Base-by-base conservation (phyloP, 2,329 filamentous ascomycete species). In the Diaporthe humulicola region DNA sequence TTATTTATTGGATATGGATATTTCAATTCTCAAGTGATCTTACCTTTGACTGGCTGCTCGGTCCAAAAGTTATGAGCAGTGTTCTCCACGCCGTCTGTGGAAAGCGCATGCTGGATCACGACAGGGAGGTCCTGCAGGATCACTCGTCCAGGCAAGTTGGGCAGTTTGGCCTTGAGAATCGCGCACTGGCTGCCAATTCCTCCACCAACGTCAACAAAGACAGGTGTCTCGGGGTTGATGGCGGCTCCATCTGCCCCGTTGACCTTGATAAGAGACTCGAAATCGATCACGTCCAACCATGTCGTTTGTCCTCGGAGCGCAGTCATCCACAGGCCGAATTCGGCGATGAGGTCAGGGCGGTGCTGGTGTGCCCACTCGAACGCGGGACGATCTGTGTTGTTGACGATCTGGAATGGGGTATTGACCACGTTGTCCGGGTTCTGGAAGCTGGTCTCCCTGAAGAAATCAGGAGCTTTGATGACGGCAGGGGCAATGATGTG, bases 211-310 rank as follows among this genome's bases (percentile, higher is more conserved):
- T 74, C 67, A 10, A 74, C 67, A 3, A 71, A 74, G 3, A 74
- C 10, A 12, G 71, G 48, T 1, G 48, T 69, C 1, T 69, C 48
- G 0, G 45, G 22, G 12, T 28, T 14, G 9, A 69, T 54, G 14
- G 6, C 56, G 9, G 22, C 22, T 9, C 40, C 57, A 38, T 67
- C 25, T 6, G 28, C 7, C 30, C 30, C 52, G 9, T 42, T 64
- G 38, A 40, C 61, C 5, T 66, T 28, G 19, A 76, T 71, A 15
- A 76, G 67, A 17, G 25, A 6, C 25, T 67, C 70, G 33, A 77
- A 76, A 30, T 75, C 70, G 61, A 77, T 71, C 14, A 77, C 76
- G 58, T 77, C 73, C n/a, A 79, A 57, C 76, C 77, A 78, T 17
- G 72, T 76, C 28, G 40, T 72, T 19, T 48, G 70, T 30, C 76